Percentiles rank a stretch among this genome's conserved stretches.
These are phyloP conservation scores for Deuterostichococcus epilithicus DNA, from an alignment of 139 green algal genomes.

Conservation along the genomic window DNA sequence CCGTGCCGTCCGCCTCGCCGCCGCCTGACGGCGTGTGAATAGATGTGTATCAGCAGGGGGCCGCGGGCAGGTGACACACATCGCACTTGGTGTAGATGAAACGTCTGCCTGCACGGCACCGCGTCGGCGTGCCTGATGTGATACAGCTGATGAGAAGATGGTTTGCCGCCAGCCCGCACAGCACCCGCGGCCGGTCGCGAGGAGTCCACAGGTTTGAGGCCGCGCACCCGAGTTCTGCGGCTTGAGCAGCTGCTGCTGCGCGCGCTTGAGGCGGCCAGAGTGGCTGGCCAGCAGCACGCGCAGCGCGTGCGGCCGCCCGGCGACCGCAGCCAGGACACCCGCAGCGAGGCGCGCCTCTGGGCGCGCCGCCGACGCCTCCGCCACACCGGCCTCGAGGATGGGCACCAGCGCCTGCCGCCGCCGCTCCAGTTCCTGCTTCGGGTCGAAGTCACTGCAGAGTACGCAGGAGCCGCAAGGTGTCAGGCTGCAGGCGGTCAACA, in stretches of 20 bases:
- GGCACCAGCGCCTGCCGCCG: background rate
- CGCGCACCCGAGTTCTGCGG: slow-evolving; percentile 21
- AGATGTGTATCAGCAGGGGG: background rate
- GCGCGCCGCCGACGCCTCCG: background rate
- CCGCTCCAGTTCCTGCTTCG: slow-evolving; percentile 9
- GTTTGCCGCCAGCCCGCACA: background rate
- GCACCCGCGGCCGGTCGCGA: background rate
- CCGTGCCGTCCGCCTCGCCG: slow-evolving; percentile 30
- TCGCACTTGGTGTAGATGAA: background rate
- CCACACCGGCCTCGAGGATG: slow-evolving; percentile 12
- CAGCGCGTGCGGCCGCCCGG: slow-evolving; percentile 3
- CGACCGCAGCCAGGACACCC: slow-evolving; percentile 5
- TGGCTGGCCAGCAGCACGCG: slow-evolving; percentile 13
- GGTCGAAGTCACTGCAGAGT: background rate
- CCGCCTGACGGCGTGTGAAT: slow-evolving; percentile 9
- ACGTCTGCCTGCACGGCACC: too few species aligned
- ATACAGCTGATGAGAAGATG: background rate
- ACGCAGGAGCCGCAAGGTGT: too few species aligned
- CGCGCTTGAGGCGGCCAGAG: slow-evolving; percentile 4
- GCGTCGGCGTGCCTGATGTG: background rate
- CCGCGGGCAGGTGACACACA: background rate
- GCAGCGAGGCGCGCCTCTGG: background rate
- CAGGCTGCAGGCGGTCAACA: too few species aligned
- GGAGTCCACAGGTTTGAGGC: background rate
- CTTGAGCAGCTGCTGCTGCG: slow-evolving; percentile 20